Conservation (phyloP, 140 eudicot genomes). For the Anethum foeniculum region DNA sequence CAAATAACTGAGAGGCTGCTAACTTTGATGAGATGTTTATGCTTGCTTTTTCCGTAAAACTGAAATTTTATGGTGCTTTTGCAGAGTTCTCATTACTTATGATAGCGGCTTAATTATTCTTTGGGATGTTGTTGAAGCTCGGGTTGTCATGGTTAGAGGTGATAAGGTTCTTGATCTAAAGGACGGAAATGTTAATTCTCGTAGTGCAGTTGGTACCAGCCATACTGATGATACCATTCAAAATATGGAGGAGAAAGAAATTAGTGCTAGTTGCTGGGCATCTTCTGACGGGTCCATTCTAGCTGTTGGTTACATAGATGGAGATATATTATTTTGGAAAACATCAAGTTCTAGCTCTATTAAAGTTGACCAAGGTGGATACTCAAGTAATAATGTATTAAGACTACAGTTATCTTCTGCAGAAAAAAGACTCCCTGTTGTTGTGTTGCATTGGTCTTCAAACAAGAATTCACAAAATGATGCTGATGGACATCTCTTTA, state of each 20-base stretch:
- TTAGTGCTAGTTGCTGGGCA: constrained; percentile 93
- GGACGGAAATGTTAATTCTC: constrained; percentile 35
- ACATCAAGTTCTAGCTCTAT: constrained; percentile 34
- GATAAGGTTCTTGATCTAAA: constrained; percentile 60
- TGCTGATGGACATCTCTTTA: constrained; percentile 58
- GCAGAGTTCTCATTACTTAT: constrained; percentile 80
- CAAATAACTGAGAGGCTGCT: not conserved
- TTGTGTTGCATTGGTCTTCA: constrained; percentile 59
- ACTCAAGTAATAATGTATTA: constrained; percentile 50
- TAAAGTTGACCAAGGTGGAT: constrained; percentile 36
- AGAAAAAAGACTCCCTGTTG: constrained; percentile 61
- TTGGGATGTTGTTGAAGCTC: constrained; percentile 82
- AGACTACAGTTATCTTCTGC: constrained; percentile 68
- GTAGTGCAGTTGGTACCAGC: constrained; percentile 24
- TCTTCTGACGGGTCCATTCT: constrained; percentile 63
- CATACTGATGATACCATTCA: constrained; percentile 23
- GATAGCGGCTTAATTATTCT: constrained; percentile 70
- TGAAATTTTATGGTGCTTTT: constrained; percentile 30
- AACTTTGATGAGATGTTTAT: constrained; percentile 47
- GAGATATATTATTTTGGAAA: constrained; percentile 83
- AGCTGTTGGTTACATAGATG: constrained; percentile 85
- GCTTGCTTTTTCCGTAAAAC: constrained; percentile 28
- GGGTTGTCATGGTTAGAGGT: constrained; percentile 54
- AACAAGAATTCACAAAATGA: constrained; percentile 46
- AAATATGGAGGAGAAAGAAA: constrained; percentile 64